Evolutionary conservation across 164 flowering plant genomes (phyloP), one percentile per base, ranked within the genome.

Genomic region (Houttuynia cordata): DNA sequence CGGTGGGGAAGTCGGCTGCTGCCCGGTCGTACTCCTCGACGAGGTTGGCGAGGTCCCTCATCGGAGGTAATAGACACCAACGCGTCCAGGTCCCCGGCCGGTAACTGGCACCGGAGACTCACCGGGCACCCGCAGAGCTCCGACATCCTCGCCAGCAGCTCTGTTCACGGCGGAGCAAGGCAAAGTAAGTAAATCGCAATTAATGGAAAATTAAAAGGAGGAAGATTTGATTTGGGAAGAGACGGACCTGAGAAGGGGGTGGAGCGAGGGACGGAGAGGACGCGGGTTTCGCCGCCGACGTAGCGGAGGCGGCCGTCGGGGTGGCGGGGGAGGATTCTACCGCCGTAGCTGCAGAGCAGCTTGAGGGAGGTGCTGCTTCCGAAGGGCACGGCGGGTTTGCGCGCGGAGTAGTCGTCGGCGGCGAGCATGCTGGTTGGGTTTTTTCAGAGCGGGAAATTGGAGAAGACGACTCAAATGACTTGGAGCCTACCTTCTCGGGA

Each of bases 241-340:
- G 39, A 53, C 58, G 17, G 57, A 62, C 65, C 96, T 58, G 92
- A 4, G 62, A 84, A 92, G 8, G 84, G 67, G 58, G 82, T 66
- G 72, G 91, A 81, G 51, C 96, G 89, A 39, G 78, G 70, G 37
- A 89, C 86, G 67, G 97, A 70, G 54, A 92, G 83, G 54, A 92
- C 86, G 25, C 98, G 83, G 49, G 91, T 92, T 20, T 83, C 78
- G 19, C 98, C 98, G 37, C 98, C 98, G 41, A 71, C 73, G 69
- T 92, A 92, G 63, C 98, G 96, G 73, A 92, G 98, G 66, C 80
- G 85, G 57, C 94, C 91, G 73, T 92, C 98, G 42, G 95, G 76
- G 53, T 76, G 62, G 70, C 98, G 95, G 34, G 98, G 98, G 37
- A 85, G 79, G 62, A 92, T 92, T 67, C 74, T 83, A 65, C 98